Evolutionary conservation across 768 basidiomycete genomes (phyloP), one percentile per base, ranked within the genome.

Genomic region (Lactifluus echinatus): DNA sequence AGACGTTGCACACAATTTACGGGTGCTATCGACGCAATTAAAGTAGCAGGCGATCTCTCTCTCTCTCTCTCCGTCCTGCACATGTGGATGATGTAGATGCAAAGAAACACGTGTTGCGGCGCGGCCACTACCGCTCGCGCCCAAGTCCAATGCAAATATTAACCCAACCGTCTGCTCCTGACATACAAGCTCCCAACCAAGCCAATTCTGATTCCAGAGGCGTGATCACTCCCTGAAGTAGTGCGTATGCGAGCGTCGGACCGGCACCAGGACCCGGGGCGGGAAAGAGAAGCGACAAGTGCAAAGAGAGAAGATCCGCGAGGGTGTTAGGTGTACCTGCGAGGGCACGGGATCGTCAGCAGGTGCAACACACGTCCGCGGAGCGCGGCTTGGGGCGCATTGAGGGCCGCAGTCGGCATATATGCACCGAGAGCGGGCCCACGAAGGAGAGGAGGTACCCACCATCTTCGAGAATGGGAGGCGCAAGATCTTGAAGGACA

Each of bases 151-250:
- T 74, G 66, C 92, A 94, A 52, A 97, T 77, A 68, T 89, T 88
- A 28, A 95, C 77, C 93, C 93, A 98, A 5, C 96, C 96, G 66
- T 98, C 96, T 12, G 93, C 91, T 8, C 93, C 93, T 12, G 86
- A 82, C 71, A 97, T 74, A 65, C 92, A 93, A 19, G 89, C 85
- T 10, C 91, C 88, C n/a, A 98, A 70, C 94, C 95, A 96, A 4
- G 87, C 92, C 71, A 97, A 77, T 66, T 98, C 95, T 6, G 92
- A 79, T 29, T 96, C 93, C 8, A 81, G 75, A 1, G 95, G 96
- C 1, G 86, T 72, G 2, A 79, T 70, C 19, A 97, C 83, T 12
- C 96, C 95, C 67, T 97, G 95, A 12, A 94, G 75, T 46, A 96
- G 70, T 0, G 87, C 81, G 64, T 82, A 87, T 12, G 90, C 93